Percentiles rank a stretch among this genome's conserved stretches.
phyloP scores from a whole-genome alignment of 192 early-diverging fungal genomes.

The Backusella tarrabulga region DNA sequence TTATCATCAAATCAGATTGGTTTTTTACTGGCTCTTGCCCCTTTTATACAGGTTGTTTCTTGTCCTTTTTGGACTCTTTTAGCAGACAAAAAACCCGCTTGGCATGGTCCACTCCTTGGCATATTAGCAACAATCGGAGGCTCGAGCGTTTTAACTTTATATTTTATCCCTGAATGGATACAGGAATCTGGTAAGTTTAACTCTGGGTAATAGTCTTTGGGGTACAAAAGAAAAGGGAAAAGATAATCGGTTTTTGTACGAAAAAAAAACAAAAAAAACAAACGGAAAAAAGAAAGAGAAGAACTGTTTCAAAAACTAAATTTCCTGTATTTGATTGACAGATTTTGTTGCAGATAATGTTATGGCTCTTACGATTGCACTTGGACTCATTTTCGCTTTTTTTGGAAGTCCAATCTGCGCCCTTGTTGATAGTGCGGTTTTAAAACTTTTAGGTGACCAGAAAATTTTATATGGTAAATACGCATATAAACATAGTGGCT shows the following conservation, averaged over 20 bases:
- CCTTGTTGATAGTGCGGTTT: constrained; percentile 35
- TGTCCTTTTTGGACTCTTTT: constrained; percentile 38
- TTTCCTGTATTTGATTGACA: constrained; percentile 1
- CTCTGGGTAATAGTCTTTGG: neutral
- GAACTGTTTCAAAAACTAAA: neutral
- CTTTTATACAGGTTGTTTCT: constrained; percentile 32
- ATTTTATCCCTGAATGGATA: constrained; percentile 19
- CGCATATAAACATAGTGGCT: neutral
- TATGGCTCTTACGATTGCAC: constrained; percentile 11
- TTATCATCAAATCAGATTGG: constrained; percentile 32
- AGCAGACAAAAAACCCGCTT: constrained; percentile 28
- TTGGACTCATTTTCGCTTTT: constrained; percentile 31
- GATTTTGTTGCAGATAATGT: neutral
- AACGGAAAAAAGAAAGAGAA: neutral
- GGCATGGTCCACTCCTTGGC: constrained; percentile 26
- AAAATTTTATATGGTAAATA: constrained; percentile 40
- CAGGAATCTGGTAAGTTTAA: neutral
- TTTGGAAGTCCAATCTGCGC: constrained; percentile 31
- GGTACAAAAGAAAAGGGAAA: neutral
- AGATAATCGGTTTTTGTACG: neutral
- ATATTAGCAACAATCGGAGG: constrained; percentile 19
- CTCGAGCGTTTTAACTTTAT: constrained; percentile 15
- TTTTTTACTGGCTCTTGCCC: constrained; percentile 31
- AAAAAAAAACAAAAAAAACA: neutral
- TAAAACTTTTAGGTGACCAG: constrained; percentile 37